phyloP scores from a whole-genome alignment of 2,329 filamentous ascomycete species.

The Diaporthe citri region DNA sequence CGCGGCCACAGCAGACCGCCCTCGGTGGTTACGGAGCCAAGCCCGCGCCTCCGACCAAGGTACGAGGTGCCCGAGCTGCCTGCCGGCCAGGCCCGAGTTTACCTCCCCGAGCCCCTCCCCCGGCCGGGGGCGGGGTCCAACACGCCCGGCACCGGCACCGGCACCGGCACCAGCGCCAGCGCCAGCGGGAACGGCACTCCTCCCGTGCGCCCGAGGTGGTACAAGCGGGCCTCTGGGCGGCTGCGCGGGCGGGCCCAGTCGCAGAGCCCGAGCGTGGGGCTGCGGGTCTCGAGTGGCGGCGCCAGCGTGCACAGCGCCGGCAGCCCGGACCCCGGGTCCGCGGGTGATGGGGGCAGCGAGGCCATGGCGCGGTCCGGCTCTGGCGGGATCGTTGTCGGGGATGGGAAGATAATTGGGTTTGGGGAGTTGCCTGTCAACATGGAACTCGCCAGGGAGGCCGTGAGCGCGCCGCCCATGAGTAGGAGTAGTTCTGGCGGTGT shows the following conservation, averaged over 20 bases:
- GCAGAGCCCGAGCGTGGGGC: constrained; percentile 2
- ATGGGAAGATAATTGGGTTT: constrained; percentile 45
- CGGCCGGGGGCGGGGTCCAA: constrained; percentile 1
- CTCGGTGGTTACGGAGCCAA: constrained; percentile 60
- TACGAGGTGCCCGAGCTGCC: constrained; percentile 18
- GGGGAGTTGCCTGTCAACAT: constrained; percentile 34
- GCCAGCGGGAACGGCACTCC: not conserved
- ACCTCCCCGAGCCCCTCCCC: constrained; percentile 29
- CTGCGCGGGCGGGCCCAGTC: constrained; percentile 33
- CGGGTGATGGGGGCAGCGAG: constrained; percentile 39
- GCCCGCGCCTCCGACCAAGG: constrained; percentile 49
- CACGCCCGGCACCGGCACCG: constrained; percentile 17
- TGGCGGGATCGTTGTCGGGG: constrained; percentile 44
- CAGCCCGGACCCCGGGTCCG: not conserved
- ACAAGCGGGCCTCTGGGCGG: constrained; percentile 31
- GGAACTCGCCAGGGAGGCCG: constrained; percentile 18
- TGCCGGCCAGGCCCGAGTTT: constrained; percentile 16
- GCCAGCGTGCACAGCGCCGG: not conserved
- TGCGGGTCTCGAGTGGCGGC: not conserved
- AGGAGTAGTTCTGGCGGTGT: constrained; percentile 9
- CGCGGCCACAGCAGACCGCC: constrained; percentile 50
- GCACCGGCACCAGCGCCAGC: not conserved
- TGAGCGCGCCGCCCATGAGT: constrained; percentile 5
- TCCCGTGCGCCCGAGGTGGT: constrained; percentile 19
- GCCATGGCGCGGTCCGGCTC: constrained; percentile 43